Evolutionary conservation across 768 basidiomycete species (phyloP).

Genomic region (Agaricus subrufescens): DNA sequence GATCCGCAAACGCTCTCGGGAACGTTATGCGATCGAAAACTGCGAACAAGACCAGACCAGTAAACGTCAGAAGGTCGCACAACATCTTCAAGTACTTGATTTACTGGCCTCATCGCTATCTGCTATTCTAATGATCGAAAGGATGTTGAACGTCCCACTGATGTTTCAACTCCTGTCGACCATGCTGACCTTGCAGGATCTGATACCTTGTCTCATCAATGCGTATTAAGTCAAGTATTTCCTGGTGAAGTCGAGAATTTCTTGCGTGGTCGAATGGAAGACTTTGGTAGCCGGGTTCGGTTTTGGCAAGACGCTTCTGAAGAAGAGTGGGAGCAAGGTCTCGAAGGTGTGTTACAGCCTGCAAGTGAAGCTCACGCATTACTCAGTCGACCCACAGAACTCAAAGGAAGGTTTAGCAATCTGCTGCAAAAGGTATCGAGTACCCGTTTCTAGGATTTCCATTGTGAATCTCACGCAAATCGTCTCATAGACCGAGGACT

Average conservation of each 20-base stretch:
- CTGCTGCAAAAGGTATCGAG: slow-evolving; percentile 1
- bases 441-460: background rate
- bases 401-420: background rate
- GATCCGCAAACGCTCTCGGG: slow-evolving; percentile 2
- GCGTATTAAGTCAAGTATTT: background rate
- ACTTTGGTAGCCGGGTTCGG: slow-evolving; percentile 1
- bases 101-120: background rate
- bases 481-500: background rate
- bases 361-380: background rate
- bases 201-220: background rate
- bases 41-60: background rate
- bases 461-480: background rate
- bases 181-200: background rate
- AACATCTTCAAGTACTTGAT: background rate
- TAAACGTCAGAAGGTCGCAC: slow-evolving; percentile 1
- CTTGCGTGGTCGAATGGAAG: background rate
- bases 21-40: background rate
- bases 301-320: slow-evolving; percentile 7
- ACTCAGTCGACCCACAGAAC: background rate
- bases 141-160: background rate
- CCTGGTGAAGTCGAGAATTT: background rate
- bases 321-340: slow-evolving; percentile 7
- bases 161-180: background rate
- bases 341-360: background rate
- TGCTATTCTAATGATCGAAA: background rate